Evolutionary conservation across 2,329 filamentous ascomycete genomes (phyloP).

Genomic region (Diplodia corticola): DNA sequence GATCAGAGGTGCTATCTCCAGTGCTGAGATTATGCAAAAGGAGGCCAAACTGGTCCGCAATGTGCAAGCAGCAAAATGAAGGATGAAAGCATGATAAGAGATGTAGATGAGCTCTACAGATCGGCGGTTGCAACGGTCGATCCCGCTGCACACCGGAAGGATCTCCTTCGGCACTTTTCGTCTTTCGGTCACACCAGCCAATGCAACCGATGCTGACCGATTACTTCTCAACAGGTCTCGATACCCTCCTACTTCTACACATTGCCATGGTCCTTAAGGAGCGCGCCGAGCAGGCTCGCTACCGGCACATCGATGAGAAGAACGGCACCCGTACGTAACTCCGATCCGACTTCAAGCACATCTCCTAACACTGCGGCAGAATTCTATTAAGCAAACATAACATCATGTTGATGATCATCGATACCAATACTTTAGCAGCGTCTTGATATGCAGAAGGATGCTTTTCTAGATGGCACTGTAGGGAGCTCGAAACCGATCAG

Average conservation of each 20-base stretch:
- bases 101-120: not conserved
- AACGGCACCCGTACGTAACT: slow-evolving; percentile 33
- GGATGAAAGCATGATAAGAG: not conserved
- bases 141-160: slow-evolving; percentile 47
- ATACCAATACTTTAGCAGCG: not conserved
- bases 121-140: not conserved
- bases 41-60: not conserved
- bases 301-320: slow-evolving; percentile 81
- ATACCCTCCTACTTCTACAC: slow-evolving; percentile 67
- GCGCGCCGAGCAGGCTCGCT: slow-evolving; percentile 75
- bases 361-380: not conserved
- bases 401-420: not conserved
- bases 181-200: not conserved
- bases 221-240: slow-evolving; percentile 31
- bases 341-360: not conserved
- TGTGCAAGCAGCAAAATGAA: not conserved
- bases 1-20: not conserved
- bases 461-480: not conserved
- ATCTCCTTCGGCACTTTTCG: not conserved
- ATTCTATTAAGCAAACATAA: not conserved
- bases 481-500: not conserved
- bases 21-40: not conserved
- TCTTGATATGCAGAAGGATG: not conserved
- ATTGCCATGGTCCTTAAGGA: slow-evolving; percentile 78
- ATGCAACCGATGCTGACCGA: not conserved